Conservation (phyloP, 2,329 filamentous ascomycete genomes). For the Epichloe sibirici region DNA sequence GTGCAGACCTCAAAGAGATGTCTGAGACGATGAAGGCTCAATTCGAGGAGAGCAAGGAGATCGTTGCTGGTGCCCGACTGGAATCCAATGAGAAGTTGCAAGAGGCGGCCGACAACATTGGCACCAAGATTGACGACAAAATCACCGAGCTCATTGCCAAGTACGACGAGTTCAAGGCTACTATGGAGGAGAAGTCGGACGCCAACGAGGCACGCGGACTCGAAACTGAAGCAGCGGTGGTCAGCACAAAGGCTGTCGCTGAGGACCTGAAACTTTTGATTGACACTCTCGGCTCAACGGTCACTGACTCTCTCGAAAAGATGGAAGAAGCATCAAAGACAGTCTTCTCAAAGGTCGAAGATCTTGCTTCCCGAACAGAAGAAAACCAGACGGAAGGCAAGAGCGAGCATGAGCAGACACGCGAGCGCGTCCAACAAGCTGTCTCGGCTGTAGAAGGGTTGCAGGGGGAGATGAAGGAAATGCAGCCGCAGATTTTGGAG, state of each 20-base stretch:
- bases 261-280: slow-evolving; percentile 82
- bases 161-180: slow-evolving; percentile 72
- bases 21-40: slow-evolving; percentile 68
- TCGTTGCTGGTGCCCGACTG: slow-evolving; percentile 69
- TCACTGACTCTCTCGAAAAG: slow-evolving; percentile 75
- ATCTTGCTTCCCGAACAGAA: slow-evolving; percentile 63
- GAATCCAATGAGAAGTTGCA: slow-evolving; percentile 71
- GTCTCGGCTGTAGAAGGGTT: slow-evolving; percentile 61
- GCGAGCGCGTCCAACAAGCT: slow-evolving; percentile 67
- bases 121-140: slow-evolving; percentile 48
- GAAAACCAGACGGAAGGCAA: slow-evolving; percentile 63
- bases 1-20: slow-evolving; percentile 57
- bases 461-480: slow-evolving; percentile 67
- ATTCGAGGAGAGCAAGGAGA: slow-evolving; percentile 74
- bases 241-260: slow-evolving; percentile 63
- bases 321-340: slow-evolving; percentile 80
- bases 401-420: slow-evolving; percentile 69
- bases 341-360: slow-evolving; percentile 71
- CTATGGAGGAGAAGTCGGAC: slow-evolving; percentile 61
- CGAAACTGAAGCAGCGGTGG: slow-evolving; percentile 61
- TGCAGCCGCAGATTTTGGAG: slow-evolving; percentile 79
- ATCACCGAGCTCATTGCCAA: slow-evolving; percentile 71
- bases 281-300: slow-evolving; percentile 68
- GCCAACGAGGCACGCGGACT: slow-evolving; percentile 61
- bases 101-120: slow-evolving; percentile 40